Evolutionary conservation across 108 stramenopile genomes (phyloP).

Genomic region (Nitzschia sp.): DNA sequence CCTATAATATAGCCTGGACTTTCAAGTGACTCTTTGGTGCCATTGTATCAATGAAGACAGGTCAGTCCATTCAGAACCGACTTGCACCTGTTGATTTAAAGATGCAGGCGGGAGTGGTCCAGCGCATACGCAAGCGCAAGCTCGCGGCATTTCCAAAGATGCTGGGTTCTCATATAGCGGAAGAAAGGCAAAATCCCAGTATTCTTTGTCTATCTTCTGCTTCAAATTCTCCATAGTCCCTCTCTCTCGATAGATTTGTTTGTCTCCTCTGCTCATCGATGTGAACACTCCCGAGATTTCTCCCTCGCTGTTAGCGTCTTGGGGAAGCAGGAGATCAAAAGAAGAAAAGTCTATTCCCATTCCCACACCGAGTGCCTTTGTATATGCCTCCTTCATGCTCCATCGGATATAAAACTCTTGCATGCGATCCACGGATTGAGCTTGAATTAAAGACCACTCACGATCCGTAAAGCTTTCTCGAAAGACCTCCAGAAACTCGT

Average conservation of each 20-base stretch:
- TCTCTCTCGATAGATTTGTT: not conserved
- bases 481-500: slow-evolving; percentile 67
- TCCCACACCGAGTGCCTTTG: slow-evolving; percentile 81
- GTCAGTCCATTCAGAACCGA: slow-evolving; percentile 9
- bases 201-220: not conserved
- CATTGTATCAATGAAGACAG: slow-evolving; percentile 7
- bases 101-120: slow-evolving; percentile 3
- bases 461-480: slow-evolving; percentile 45
- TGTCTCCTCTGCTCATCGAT: not conserved
- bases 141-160: not conserved
- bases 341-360: slow-evolving; percentile 56
- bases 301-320: not conserved
- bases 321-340: slow-evolving; percentile 47
- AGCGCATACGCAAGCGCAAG: slow-evolving; percentile 31
- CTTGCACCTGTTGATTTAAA: not conserved
- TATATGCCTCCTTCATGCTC: slow-evolving; percentile 87
- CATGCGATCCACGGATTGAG: slow-evolving; percentile 7
- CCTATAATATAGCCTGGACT: too few relatives aligned
- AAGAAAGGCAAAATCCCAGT: slow-evolving; percentile 18
- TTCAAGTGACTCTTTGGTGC: not conserved
- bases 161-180: not conserved
- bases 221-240: not conserved
- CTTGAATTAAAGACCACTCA: slow-evolving; percentile 63
- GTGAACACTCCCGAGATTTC: not conserved
- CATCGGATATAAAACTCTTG: slow-evolving; percentile 77